Evolutionary conservation across 768 basidiomycete genomes (phyloP).

Genomic region (Phanerochaete sordida): DNA sequence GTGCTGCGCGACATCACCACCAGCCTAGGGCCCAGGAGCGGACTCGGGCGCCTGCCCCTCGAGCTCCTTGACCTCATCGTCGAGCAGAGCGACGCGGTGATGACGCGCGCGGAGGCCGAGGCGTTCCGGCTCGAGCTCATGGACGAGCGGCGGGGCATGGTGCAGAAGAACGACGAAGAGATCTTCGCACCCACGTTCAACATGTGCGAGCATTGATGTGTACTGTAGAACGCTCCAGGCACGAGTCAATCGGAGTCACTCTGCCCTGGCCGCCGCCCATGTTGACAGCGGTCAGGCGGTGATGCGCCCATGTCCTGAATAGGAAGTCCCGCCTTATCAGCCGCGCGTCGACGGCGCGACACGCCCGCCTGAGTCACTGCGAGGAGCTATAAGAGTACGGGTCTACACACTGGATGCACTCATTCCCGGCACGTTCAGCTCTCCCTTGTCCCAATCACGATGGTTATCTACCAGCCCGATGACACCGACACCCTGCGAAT

Average conservation of each 20-base stretch:
- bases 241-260: too few species aligned
- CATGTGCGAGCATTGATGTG: slow-evolving; percentile 15
- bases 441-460: too few species aligned
- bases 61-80: slow-evolving; percentile 17
- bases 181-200: slow-evolving; percentile 13
- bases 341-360: too few species aligned
- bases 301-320: too few species aligned
- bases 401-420: too few species aligned
- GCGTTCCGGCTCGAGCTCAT: slow-evolving; percentile 16
- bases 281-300: too few species aligned
- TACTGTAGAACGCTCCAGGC: too few species aligned
- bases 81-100: not conserved
- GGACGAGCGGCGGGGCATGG: slow-evolving; percentile 17
- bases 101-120: slow-evolving; percentile 12
- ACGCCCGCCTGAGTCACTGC: too few species aligned
- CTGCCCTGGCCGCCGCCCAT: too few species aligned
- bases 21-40: not conserved
- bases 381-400: too few species aligned
- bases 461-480: not conserved
- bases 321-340: too few species aligned
- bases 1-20: slow-evolving; percentile 12
- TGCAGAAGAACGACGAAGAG: slow-evolving; percentile 3
- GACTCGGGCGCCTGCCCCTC: slow-evolving; percentile 13
- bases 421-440: too few species aligned
- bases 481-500: not conserved